These are phyloP conservation scores for Colletotrichum sp. DNA, from an alignment of 2,329 filamentous ascomycete species.

Conservation along the genomic window DNA sequence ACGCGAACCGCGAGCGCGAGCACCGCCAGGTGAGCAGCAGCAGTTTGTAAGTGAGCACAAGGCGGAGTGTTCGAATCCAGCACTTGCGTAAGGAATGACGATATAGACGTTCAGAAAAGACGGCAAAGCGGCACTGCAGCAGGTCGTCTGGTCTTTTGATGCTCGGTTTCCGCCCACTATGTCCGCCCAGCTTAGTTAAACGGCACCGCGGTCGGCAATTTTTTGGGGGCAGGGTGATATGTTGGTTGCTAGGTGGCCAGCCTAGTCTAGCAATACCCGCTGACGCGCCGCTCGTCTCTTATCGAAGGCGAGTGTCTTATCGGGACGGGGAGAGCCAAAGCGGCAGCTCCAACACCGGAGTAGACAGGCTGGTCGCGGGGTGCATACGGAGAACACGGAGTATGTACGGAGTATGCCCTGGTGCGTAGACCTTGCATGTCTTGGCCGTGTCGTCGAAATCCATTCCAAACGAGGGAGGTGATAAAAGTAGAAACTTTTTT, in stretches of 20 bases:
- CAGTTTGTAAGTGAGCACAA: neutral
- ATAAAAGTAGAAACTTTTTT: neutral
- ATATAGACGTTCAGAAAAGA: neutral
- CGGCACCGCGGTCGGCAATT: neutral
- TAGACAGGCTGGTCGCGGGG: neutral
- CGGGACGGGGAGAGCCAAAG: neutral
- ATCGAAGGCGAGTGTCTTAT: conserved; percentile 8
- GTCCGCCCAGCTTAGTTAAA: neutral
- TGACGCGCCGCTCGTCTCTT: neutral
- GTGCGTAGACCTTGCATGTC: neutral
- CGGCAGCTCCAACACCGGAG: neutral
- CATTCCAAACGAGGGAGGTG: neutral
- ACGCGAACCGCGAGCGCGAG: neutral
- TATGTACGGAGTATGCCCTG: neutral
- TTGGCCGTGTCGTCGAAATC: neutral
- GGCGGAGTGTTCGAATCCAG: neutral
- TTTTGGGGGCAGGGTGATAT: neutral
- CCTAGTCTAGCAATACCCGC: neutral
- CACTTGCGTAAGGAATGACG: neutral
- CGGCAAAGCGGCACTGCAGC: neutral
- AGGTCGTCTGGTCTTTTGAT: neutral
- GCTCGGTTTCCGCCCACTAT: conserved; percentile 1
- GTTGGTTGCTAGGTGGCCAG: neutral
- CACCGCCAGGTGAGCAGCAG: neutral
- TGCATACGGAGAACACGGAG: neutral